Conservation (phyloP, 768 basidiomycete genomes). For the Chalciporus chontae region DNA sequence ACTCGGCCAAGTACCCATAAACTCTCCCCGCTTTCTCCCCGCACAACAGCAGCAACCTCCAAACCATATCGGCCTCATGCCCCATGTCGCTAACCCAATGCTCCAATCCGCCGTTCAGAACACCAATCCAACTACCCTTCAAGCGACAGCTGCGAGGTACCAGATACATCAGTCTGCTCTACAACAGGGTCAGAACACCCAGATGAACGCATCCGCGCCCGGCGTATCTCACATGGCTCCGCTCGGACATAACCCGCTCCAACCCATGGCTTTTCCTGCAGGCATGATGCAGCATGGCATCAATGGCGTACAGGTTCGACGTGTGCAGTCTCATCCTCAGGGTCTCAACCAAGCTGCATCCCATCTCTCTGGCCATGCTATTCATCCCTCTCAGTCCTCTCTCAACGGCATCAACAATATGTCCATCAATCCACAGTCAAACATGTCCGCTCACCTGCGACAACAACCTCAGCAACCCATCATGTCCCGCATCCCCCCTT, state of each 20-base stretch:
- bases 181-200: slow-evolving; percentile 37
- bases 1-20: slow-evolving; percentile 37
- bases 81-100: slow-evolving; percentile 35
- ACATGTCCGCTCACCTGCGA: slow-evolving; percentile 37
- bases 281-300: slow-evolving; percentile 40
- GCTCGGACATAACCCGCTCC: slow-evolving; percentile 37
- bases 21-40: slow-evolving; percentile 33
- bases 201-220: slow-evolving; percentile 31
- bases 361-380: slow-evolving; percentile 33
- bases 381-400: slow-evolving; percentile 35
- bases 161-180: slow-evolving; percentile 36
- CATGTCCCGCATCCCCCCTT: slow-evolving; percentile 30
- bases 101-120: slow-evolving; percentile 31
- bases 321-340: slow-evolving; percentile 58
- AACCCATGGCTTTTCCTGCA: slow-evolving; percentile 40
- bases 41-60: slow-evolving; percentile 38
- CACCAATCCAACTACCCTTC: slow-evolving; percentile 19
- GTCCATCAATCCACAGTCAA: slow-evolving; percentile 43
- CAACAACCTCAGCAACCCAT: slow-evolving; percentile 35
- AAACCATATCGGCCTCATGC: slow-evolving; percentile 38
- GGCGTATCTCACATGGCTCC: slow-evolving; percentile 27
- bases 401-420: slow-evolving; percentile 40
- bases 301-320: slow-evolving; percentile 40
- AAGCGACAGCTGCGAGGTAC: slow-evolving; percentile 22
- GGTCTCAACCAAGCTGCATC: slow-evolving; percentile 37